Percentiles rank a stretch among this genome's conserved stretches.
These are phyloP conservation scores for Musa beccarii DNA, from an alignment of 176 grass and related monocot species.

Conservation along the genomic window DNA sequence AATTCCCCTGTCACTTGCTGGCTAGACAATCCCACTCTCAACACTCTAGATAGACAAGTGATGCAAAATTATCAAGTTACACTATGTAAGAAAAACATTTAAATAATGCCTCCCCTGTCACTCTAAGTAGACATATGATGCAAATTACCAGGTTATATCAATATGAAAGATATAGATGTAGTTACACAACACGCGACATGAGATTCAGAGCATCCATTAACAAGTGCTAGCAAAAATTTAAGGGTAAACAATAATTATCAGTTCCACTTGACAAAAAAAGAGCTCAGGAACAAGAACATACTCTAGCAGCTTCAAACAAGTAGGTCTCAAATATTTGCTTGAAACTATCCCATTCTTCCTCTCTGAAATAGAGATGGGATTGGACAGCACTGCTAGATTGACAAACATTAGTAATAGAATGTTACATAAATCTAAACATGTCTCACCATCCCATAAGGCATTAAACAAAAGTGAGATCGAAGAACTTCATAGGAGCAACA, in stretches of 20 bases:
- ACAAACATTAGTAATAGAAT: conserved; percentile 33
- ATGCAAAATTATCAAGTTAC: too few species aligned
- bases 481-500: background rate
- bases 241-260: too few species aligned
- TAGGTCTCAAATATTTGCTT: conserved; percentile 6
- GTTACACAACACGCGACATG: background rate
- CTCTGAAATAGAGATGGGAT: background rate
- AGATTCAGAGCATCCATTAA: too few species aligned
- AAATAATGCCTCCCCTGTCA: too few species aligned
- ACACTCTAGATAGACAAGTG: too few species aligned
- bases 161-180: background rate
- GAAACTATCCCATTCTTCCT: background rate
- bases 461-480: background rate
- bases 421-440: conserved; percentile 53
- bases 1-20: too few species aligned
- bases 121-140: too few species aligned
- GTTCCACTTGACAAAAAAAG: background rate
- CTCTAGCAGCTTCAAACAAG: conserved; percentile 47
- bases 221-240: too few species aligned
- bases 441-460: conserved; percentile 33
- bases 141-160: too few species aligned
- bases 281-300: conserved; percentile 14
- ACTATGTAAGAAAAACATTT: too few species aligned
- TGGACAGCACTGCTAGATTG: background rate
- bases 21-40: too few species aligned